Base-by-base conservation (phyloP, 2,329 filamentous ascomycete genomes). In the Pestalotiopsis sp. region DNA sequence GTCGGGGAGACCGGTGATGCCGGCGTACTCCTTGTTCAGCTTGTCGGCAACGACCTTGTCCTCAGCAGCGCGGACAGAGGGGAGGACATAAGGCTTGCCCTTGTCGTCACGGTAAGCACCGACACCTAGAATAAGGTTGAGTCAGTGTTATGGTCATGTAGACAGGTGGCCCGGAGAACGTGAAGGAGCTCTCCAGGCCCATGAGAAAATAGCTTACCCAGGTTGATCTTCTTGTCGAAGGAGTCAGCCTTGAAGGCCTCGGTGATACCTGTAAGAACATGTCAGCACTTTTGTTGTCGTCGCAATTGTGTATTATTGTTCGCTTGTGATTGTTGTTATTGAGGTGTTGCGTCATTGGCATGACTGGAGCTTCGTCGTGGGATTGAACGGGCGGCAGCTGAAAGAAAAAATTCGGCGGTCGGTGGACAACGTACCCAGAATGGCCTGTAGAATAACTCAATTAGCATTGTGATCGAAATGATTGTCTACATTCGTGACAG, bases 171-270 rank as follows among this genome's bases (percentile, higher is more conserved):
- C 38, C 49, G 59, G 1, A 45, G 27, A 67, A 41, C 45, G n/a
- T n/a, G 17, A n/a, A 6, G 7, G 45, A 52, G 45, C 20, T 23
- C 17, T 52, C n/a, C 14, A 66, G 17, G 17, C 38, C 27, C 41
- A 52, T 65, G 69, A 45, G 56, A 66, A 23, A 14, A 41, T 4
- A 5, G 70, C 87, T 78, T 85, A 92, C 93, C 96, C 71, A 99
- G 87, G 87, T 98, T 98, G 88, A 99, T 98, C 91, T 98, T 99
- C 86, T 97, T 90, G 72, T 90, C 86, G 83, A 97, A 95, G 78
- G 87, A 89, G 82, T 99, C 96, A 83, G 95, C 95, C 89, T 98
- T 99, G 92, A 96, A 99, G 71, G 96, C 96, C 86, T 99, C 96
- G 72, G 96, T 98, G 84, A 99, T 94, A 81, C 93, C 92, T 91